phyloP scores from a whole-genome alignment of 441 rosid species.

The Adansonia madagascariensis region DNA sequence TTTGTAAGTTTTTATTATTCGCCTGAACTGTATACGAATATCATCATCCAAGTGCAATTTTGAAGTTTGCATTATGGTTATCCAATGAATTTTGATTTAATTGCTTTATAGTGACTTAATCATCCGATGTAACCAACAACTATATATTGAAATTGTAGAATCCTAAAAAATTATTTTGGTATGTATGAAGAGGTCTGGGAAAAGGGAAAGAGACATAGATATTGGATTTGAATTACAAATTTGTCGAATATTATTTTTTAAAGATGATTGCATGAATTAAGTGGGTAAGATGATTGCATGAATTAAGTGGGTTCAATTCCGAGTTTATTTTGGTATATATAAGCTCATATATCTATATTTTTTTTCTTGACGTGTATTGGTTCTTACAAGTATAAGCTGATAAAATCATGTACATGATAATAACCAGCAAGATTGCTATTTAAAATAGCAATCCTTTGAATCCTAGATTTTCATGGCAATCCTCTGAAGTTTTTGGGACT shows the following conservation, averaged over 20 bases:
- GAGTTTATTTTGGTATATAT: too few relatives aligned
- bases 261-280: too few relatives aligned
- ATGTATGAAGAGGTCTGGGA: neutral
- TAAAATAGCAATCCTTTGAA: neutral
- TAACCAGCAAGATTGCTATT: too few relatives aligned
- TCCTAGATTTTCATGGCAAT: neutral
- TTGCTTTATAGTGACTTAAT: neutral
- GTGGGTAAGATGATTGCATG: too few relatives aligned
- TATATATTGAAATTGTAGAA: too few relatives aligned
- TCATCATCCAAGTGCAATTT: neutral
- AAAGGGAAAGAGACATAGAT: too few relatives aligned
- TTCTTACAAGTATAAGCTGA: neutral
- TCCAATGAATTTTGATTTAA: neutral
- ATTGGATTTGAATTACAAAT: too few relatives aligned
- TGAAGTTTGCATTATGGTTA: neutral
- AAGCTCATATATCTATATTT: neutral
- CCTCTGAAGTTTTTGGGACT: slow-evolving; percentile 53
- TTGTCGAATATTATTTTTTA: too few relatives aligned
- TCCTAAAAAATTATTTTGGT: neutral
- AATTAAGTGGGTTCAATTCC: too few relatives aligned
- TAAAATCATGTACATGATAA: too few relatives aligned
- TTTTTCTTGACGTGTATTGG: neutral
- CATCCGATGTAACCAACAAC: neutral
- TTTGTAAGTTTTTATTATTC: neutral
- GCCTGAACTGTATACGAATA: neutral